Percentiles rank a stretch among this genome's conserved stretches.
Conservation (phyloP, 768 basidiomycete genomes). For the Termitomyces sp. region DNA sequence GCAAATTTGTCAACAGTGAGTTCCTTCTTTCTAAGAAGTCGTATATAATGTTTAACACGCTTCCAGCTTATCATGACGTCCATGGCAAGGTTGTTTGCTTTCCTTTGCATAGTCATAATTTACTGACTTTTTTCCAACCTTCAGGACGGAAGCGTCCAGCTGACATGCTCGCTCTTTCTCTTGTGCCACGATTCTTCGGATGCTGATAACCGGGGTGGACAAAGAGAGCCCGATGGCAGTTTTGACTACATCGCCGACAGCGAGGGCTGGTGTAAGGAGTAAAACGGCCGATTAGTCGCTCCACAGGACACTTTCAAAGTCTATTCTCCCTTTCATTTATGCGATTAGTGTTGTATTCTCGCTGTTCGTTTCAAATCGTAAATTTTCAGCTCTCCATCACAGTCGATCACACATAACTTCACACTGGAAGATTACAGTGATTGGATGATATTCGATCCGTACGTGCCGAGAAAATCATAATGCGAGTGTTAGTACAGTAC, state of each 20-base stretch:
- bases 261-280: constrained; percentile 37
- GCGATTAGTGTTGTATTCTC: no score
- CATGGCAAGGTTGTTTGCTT: constrained; percentile 34
- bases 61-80: constrained; percentile 40
- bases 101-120: constrained; percentile 1
- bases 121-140: not conserved
- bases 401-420: no score
- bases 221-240: constrained; percentile 38
- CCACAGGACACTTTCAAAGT: no score
- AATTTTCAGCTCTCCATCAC: no score
- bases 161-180: constrained; percentile 42
- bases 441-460: not conserved
- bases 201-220: constrained; percentile 39
- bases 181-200: constrained; percentile 32
- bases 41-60: not conserved
- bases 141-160: constrained; percentile 37
- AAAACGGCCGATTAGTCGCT: not conserved
- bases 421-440: not conserved
- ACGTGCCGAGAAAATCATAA: not conserved
- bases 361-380: no score
- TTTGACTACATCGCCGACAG: constrained; percentile 38
- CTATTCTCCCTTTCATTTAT: no score
- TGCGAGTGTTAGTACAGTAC: not conserved
- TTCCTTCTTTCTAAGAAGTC: not conserved
- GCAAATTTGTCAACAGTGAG: constrained; percentile 42